A percentile compares a stretch with the other conserved stretches of the same genome.
These are phyloP conservation scores for Neltuma alba DNA, from an alignment of 306 rosid species.

Conservation along the genomic window DNA sequence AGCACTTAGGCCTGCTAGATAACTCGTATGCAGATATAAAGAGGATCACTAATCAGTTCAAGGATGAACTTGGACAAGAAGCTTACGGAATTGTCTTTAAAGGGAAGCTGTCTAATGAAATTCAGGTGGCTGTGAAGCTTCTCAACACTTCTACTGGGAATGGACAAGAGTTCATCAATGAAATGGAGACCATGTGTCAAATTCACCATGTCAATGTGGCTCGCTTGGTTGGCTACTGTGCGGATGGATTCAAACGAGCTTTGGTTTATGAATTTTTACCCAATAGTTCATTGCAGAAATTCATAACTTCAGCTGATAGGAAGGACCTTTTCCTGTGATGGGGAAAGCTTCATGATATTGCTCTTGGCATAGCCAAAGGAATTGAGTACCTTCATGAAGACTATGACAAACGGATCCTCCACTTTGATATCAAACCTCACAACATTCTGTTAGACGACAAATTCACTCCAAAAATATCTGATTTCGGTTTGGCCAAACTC, in stretches of 20 bases:
- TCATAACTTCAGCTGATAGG: conserved; percentile 1
- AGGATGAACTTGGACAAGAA: conserved; percentile 36
- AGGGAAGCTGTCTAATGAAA: conserved; percentile 34
- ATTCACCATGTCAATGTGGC: conserved; percentile 46
- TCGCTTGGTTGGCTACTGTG: conserved; percentile 42
- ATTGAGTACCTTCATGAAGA: neutral
- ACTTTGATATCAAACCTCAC: neutral
- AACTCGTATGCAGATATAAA: conserved; percentile 36
- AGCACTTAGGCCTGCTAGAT: conserved; percentile 26
- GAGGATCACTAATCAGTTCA: conserved; percentile 41
- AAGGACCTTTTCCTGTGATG: neutral
- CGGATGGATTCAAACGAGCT: conserved; percentile 35
- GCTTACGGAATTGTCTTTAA: conserved; percentile 33
- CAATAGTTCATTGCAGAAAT: neutral
- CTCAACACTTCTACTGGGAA: conserved; percentile 29
- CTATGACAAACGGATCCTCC: neutral
- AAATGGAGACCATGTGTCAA: conserved; percentile 41
- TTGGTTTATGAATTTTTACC: neutral
- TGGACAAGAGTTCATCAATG: conserved; percentile 48
- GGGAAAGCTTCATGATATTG: neutral
- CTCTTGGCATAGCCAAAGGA: neutral
- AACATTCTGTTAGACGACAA: neutral
- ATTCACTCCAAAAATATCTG: neutral
- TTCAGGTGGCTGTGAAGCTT: conserved; percentile 35
- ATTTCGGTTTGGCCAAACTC: neutral